These are phyloP conservation scores for Dalbergia cochinchinensis DNA, from an alignment of 306 rosid genomes.

Conservation along the genomic window DNA sequence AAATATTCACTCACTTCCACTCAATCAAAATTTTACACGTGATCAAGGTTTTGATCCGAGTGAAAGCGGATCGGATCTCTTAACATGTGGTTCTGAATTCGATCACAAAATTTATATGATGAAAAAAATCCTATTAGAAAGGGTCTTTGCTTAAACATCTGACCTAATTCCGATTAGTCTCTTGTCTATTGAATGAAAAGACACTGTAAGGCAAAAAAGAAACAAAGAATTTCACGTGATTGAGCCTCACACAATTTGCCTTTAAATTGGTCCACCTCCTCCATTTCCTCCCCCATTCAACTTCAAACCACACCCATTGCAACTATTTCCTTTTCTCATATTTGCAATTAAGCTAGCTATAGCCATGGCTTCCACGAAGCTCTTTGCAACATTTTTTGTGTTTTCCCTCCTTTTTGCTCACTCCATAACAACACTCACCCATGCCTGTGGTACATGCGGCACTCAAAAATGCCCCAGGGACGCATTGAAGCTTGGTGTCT, in stretches of 20 bases:
- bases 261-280: conserved; percentile 51
- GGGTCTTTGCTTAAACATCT: too few relatives aligned
- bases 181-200: too few relatives aligned
- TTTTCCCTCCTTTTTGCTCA: conserved; percentile 54
- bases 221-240: conserved; percentile 8
- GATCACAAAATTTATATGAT: too few relatives aligned
- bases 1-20: conserved; percentile 58
- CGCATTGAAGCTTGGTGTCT: conserved; percentile 74
- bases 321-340: not conserved
- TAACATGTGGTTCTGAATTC: too few relatives aligned
- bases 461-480: conserved; percentile 62
- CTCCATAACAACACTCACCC: conserved; percentile 44
- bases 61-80: too few relatives aligned
- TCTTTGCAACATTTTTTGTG: conserved; percentile 56
- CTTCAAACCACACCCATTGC: conserved; percentile 6
- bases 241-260: conserved; percentile 55
- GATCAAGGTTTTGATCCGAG: not conserved
- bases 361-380: conserved; percentile 66
- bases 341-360: not conserved
- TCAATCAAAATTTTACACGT: conserved; percentile 46
- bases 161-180: too few relatives aligned
- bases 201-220: too few relatives aligned
- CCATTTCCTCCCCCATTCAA: conserved; percentile 32
- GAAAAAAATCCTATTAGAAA: too few relatives aligned
- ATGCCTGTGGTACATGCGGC: conserved; percentile 58